Percentiles rank a stretch among this genome's conserved stretches.
Evolutionary conservation across 1,284 basidiomycete genomes (phyloP).

Genomic region (Ustanciosporium gigantosporum): DNA sequence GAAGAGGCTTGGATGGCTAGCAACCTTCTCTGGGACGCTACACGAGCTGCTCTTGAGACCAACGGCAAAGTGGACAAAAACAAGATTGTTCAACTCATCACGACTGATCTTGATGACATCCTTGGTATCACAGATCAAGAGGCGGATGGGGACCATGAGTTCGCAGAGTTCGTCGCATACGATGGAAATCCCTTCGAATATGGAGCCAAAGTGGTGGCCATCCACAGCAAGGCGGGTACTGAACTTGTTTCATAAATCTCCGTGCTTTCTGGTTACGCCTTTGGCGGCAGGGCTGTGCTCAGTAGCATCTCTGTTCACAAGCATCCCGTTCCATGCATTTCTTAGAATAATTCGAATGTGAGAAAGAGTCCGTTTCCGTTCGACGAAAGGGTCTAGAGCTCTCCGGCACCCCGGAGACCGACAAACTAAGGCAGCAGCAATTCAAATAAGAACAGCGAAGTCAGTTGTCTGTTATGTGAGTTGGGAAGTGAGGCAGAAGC

Average conservation of each 20-base stretch:
- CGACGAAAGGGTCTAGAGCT: too few species aligned
- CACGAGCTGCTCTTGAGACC: slow-evolving; percentile 40
- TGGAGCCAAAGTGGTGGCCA: slow-evolving; percentile 68
- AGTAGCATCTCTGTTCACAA: too few species aligned
- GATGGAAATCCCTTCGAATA: slow-evolving; percentile 67
- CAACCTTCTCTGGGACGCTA: slow-evolving; percentile 72
- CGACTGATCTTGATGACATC: slow-evolving; percentile 70
- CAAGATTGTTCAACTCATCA: slow-evolving; percentile 69
- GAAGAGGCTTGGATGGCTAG: slow-evolving; percentile 68
- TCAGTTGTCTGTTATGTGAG: too few species aligned
- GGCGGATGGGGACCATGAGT: slow-evolving; percentile 34
- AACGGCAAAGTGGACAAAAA: slow-evolving; percentile 63
- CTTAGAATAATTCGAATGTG: too few species aligned
- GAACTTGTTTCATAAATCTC: slow-evolving; percentile 35
- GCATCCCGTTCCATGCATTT: too few species aligned
- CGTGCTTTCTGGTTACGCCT: too few species aligned
- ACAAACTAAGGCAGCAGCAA: too few species aligned
- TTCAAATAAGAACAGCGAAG: too few species aligned
- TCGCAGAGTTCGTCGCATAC: slow-evolving; percentile 71
- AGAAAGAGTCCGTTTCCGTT: too few species aligned
- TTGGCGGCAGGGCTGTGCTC: too few species aligned
- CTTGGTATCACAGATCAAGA: slow-evolving; percentile 63
- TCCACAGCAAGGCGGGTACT: slow-evolving; percentile 51
- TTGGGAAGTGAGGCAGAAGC: too few species aligned
- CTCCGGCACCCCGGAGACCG: too few species aligned